Evolutionary conservation across 768 basidiomycete genomes (phyloP), one percentile per base, ranked within the genome.

Genomic region (Polyporus arcularius): DNA sequence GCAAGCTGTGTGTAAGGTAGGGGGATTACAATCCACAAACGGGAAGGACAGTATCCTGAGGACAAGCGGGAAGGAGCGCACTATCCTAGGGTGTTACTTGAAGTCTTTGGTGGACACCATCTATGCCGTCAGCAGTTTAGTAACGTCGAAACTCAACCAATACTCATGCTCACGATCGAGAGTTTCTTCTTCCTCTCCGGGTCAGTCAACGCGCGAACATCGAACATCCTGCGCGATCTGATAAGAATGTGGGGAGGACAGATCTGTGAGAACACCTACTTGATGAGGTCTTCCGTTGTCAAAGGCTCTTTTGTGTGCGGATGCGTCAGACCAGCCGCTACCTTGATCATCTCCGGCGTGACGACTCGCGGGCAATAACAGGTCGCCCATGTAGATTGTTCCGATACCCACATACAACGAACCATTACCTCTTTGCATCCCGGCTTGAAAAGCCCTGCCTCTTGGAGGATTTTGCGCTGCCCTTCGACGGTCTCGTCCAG

Each of bases 111-210:
- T 53, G 4, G 55, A 57, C 14, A 53, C 52, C 56, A 49, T 58
- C 56, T 57, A 10, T 18, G 12, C 31, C 43, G 7, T 28, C 26
- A 16, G 45, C 12, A 26, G 49, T 31, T 28, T 7, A 47, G 12
- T 18, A 47, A 11, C 10, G 18, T 18, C 21, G n/a, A 47, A 21
- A 4, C 18, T 5, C n/a, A 12, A 21, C n/a, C 10, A 18, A 26
- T 18, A 8, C 46, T n/a, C 11, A 15, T 26, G 43, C 62, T 55
- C 38, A 59, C 62, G 12, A 60, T 63, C 2, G 57, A 55, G 6
- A 63, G 46, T 35, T 63, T 63, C 53, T 52, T 54, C 10, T 55
- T 58, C 45, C 49, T 39, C 18, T 55, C 57, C 2, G 57, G 58
- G n/a, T 43, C 55, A 12, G 26, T 30, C 16, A 63, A 21, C 1